Conservation (phyloP, 352 stramenopile genomes). For the Globisporangium acanthophoron region DNA sequence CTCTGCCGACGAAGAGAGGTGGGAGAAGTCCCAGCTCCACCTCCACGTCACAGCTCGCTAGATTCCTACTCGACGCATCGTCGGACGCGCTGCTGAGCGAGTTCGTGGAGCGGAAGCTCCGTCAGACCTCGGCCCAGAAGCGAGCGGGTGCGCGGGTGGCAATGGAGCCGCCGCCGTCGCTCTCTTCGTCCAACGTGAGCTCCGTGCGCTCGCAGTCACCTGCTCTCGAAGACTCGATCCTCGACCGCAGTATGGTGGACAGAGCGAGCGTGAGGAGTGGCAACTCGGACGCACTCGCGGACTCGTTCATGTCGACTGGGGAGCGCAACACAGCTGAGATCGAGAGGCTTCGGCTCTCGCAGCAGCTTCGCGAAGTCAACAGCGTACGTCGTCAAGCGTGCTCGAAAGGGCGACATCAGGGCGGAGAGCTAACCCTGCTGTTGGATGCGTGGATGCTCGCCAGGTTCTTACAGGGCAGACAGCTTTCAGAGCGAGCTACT, state of each 20-base stretch:
- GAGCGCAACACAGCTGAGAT: slow-evolving; percentile 54
- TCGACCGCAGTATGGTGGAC: slow-evolving; percentile 9
- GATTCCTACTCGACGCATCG: slow-evolving; percentile 47
- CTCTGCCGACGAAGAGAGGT: neutral
- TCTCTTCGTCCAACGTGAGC: slow-evolving; percentile 25
- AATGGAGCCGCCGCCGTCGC: slow-evolving; percentile 38
- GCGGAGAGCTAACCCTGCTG: neutral
- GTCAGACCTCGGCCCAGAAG: slow-evolving; percentile 13
- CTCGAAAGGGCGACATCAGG: neutral
- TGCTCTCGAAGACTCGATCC: slow-evolving; percentile 29
- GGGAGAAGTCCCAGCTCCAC: slow-evolving; percentile 8
- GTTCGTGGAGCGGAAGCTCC: slow-evolving; percentile 65
- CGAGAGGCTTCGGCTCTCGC: slow-evolving; percentile 57
- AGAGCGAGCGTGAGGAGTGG: neutral
- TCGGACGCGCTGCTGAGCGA: slow-evolving; percentile 49
- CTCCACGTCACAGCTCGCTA: slow-evolving; percentile 26
- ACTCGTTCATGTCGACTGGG: slow-evolving; percentile 24
- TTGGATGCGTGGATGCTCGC: neutral
- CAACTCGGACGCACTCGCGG: neutral
- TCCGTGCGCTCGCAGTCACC: slow-evolving; percentile 17
- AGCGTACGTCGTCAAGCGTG: slow-evolving; percentile 26
- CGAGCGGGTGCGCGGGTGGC: slow-evolving; percentile 8
- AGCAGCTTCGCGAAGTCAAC: slow-evolving; percentile 66
- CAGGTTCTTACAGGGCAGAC: neutral
- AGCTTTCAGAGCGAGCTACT: slow-evolving; percentile 47